Evolutionary conservation across 306 rosid genomes (phyloP), one percentile per base, ranked within the genome.

Genomic region (Hippophae rhamnoides): DNA sequence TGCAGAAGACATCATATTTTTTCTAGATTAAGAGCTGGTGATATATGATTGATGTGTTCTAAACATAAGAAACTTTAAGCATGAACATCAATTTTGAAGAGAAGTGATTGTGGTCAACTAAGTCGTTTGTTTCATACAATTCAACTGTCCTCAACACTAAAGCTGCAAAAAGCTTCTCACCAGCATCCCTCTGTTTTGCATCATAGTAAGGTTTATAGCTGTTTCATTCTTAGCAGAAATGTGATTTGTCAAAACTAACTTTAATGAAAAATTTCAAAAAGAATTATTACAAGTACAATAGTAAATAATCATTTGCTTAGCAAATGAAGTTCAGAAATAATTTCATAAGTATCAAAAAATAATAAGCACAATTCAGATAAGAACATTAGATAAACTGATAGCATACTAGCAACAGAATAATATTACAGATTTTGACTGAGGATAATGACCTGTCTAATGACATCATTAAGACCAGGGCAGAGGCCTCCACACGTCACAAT

Each of bases 391-490:
- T 46, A 10, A 7, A 7, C 3, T 9, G 50, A 31, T 46, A 46
- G 10, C 50, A 46, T 10, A 49, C 23, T 12, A 49, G 5, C 5
- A 14, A 58, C 23, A 14, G 23, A 43, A 43, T 46, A 43, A 2
- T 6, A 8, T 45, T 62, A 25, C 44, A 57, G 41, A 44, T 45
- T 43, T n/a, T 23, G 54, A 8, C 9, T 42, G 44, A 23, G 31
- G 41, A 66, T 5, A 65, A 79, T 71, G 57, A 93, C 99, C 87
- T 93, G 99, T 82, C 99, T 80, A 66, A 93, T 93, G 62, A 93
- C 99, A 61, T 93, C 99, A 68, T 93, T 93, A 49, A 93, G 97
- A 75, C 99, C 99, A 72, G 99, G 99, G 71, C 99, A 93, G 58
- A 93, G 99, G 55, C 99, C 99, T 56, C 99, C 99, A 64, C 99